Percentiles rank a stretch among this genome's conserved stretches.
These are phyloP conservation scores for Panicum hallii DNA, from an alignment of 202 grass and related monocot species.

Conservation along the genomic window DNA sequence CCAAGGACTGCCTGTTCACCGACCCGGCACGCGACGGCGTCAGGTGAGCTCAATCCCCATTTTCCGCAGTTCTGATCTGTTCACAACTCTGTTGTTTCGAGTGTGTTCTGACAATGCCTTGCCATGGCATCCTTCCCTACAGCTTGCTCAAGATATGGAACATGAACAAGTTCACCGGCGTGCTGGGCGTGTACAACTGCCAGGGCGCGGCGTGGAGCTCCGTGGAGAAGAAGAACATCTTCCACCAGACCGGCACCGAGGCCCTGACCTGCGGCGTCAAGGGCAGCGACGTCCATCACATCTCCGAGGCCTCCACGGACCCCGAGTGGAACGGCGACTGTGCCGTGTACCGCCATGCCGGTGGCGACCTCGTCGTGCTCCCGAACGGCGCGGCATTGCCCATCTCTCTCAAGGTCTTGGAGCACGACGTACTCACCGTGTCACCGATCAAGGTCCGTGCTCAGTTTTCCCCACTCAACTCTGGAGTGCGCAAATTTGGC, in stretches of 20 bases:
- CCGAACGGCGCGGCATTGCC: conserved; percentile 55
- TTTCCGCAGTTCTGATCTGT: background rate
- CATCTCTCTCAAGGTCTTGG: conserved; percentile 79
- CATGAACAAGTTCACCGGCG: conserved; percentile 91
- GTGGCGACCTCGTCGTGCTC: conserved; percentile 56
- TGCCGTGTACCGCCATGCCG: conserved; percentile 60
- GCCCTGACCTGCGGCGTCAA: conserved; percentile 62
- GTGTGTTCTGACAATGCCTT: conserved; percentile 8
- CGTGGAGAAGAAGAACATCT: conserved; percentile 87
- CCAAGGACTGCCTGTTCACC: conserved; percentile 81
- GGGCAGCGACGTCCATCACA: conserved; percentile 73
- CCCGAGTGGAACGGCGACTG: conserved; percentile 83
- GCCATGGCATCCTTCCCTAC: too few species aligned
- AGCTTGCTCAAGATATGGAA: conserved; percentile 99
- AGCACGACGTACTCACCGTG: conserved; percentile 76
- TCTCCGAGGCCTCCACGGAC: conserved; percentile 70
- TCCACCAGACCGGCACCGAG: conserved; percentile 60
- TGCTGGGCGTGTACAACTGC: conserved; percentile 93
- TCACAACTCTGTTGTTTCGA: too few species aligned
- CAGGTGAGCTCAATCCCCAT: conserved; percentile 48
- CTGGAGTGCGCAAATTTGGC: background rate
- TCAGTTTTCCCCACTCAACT: background rate
- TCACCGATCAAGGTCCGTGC: conserved; percentile 80
- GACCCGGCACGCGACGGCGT: conserved; percentile 81
- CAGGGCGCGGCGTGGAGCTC: conserved; percentile 94